Evolutionary conservation across 768 basidiomycete genomes (phyloP).

Genomic region (Termitomyces sp.): DNA sequence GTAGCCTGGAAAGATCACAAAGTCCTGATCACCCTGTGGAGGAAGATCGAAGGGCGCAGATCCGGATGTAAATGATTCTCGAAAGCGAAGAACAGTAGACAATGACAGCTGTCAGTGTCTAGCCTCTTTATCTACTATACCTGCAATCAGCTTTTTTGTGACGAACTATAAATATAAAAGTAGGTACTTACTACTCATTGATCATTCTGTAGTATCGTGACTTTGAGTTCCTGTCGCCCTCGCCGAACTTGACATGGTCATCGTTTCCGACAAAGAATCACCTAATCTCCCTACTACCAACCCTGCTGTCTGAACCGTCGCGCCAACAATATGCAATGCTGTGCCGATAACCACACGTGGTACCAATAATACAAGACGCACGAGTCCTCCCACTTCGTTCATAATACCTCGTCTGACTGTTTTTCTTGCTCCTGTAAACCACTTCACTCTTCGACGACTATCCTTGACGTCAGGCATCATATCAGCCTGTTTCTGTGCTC

Average conservation of each 20-base stretch:
- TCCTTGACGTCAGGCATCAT: background rate
- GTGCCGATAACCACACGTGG: background rate
- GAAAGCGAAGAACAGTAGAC: too few species aligned
- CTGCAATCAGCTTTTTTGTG: too few species aligned
- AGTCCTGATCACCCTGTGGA: too few species aligned
- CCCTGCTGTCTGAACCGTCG: background rate
- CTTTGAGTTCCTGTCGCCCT: background rate
- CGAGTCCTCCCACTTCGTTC: background rate
- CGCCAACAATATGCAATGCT: background rate
- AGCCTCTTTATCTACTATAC: too few species aligned
- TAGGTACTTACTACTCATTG: too few species aligned
- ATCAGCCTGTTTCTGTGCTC: background rate
- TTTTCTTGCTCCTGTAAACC: background rate
- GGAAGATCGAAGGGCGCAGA: too few species aligned
- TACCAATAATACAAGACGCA: background rate
- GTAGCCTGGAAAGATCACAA: too few species aligned
- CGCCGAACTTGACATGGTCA: too few species aligned
- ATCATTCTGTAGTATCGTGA: background rate
- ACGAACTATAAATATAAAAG: too few species aligned
- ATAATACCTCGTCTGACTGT: background rate
- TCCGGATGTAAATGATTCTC: too few species aligned
- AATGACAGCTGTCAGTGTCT: too few species aligned
- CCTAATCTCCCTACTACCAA: background rate
- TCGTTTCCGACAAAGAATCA: background rate
- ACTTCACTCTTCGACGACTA: background rate